Evolutionary conservation across 2,329 filamentous ascomycete species (phyloP), one percentile per base, ranked within the genome.

Genomic region (Zalaria sp.): DNA sequence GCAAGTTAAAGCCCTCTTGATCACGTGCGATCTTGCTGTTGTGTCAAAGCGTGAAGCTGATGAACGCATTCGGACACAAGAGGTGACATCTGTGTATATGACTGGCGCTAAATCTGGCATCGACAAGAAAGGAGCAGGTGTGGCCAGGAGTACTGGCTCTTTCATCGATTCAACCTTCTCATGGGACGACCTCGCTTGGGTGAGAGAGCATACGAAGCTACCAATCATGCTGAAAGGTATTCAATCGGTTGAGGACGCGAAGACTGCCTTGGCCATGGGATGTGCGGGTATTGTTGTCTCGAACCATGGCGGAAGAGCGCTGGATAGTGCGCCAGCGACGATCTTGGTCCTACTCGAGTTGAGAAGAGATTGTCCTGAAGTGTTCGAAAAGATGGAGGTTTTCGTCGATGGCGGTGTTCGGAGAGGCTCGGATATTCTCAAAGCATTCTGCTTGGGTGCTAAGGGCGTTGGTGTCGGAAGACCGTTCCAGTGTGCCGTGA

Each of bases 401-500:
- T 75, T 71, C 41, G 61, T 83, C 4, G 79, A 83, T 47, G 76
- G 78, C 0, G 79, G 79, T 0, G 67, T 83, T 27, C 66, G 68
- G 10, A 62, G 77, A 18, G 79, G 79, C 0, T 74, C 75, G 0
- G 79, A 83, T 51, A 72, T 83, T 3, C 67, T 83, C 49, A 83
- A 83, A 55, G 77, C 75, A 0, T 51, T 83, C 7, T 79, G 75
- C 40, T 59, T 83, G 0, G 79, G 79, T 0, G 79, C 77, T 0
- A 77, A 63, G 41, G 77, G 72, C 0, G 78, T 65, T 0, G 77
- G 77, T 0, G 60, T 83, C 6, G 79, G 79, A 0, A 61, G 79
- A 11, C 73, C 73, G 0, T 73, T 78, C 41, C 48, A 81, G 35
- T 81, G 70, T 50, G 70, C 71, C 1, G 51, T 80, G 45, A 72